phyloP scores from a whole-genome alignment of 2,329 filamentous ascomycete species.

The Aspergillus pseudotamarii region DNA sequence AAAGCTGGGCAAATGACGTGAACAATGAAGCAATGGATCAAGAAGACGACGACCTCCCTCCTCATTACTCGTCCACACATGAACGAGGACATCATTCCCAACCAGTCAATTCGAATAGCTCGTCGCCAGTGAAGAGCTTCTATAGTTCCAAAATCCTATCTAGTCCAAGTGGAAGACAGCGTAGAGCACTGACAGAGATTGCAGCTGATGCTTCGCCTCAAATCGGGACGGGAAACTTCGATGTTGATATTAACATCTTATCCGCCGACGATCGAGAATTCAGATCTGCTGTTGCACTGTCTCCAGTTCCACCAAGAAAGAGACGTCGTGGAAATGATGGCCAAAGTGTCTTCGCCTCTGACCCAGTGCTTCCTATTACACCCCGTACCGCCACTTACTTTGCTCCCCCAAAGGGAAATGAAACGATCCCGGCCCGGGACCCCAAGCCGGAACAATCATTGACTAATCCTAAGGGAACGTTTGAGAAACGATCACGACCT shows the following conservation, averaged over 20 bases:
- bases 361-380: constrained; percentile 32
- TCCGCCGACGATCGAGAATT: constrained; percentile 46
- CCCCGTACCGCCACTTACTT: constrained; percentile 26
- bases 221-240: constrained; percentile 32
- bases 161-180: constrained; percentile 42
- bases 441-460: constrained; percentile 17
- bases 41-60: constrained; percentile 44
- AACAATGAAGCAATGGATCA: constrained; percentile 31
- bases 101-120: constrained; percentile 22
- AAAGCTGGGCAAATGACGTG: constrained; percentile 25
- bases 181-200: constrained; percentile 45
- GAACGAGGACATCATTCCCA: constrained; percentile 24
- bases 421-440: constrained; percentile 13
- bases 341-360: constrained; percentile 32
- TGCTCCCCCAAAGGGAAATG: constrained; percentile 18
- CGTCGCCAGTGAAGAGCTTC: constrained; percentile 30
- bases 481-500: constrained; percentile 26
- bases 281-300: constrained; percentile 35
- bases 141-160: constrained; percentile 36
- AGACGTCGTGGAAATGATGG: constrained; percentile 40
- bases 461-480: constrained; percentile 19
- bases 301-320: constrained; percentile 39
- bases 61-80: constrained; percentile 26
- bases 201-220: constrained; percentile 46
- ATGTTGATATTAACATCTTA: constrained; percentile 41